Evolutionary conservation across 2,329 filamentous ascomycete species (phyloP), one percentile per base, ranked within the genome.

Genomic region (Fusarium camptoceras): DNA sequence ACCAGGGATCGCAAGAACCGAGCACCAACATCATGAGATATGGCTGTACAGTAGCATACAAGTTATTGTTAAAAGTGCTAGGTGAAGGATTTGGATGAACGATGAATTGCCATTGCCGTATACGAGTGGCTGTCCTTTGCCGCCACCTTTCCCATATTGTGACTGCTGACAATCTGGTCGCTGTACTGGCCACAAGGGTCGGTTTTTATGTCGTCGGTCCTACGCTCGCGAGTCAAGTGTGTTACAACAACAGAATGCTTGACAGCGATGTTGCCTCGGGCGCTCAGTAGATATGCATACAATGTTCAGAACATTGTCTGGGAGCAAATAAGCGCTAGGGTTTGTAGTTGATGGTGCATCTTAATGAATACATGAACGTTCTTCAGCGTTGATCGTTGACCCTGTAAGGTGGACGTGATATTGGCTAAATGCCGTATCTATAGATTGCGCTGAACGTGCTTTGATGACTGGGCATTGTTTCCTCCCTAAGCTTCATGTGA

Each of bases 291-390:
- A 73, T 64, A 72, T 59, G 50, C 64, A 67, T 47, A 66, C 62
- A 72, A 64, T 49, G 59, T 73, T 68, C 68, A 63, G 64, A 53
- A 73, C 53, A 37, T 66, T 67, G 72, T 67, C 72, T 72, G 72
- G 63, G 69, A 66, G 55, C 59, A 54, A 59, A 68, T 57, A 70
- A 48, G 68, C 56, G 66, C 62, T 55, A 65, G 55, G 63, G 59
- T 72, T 68, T 63, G 63, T 66, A 72, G 71, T 72, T 63, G 68
- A 56, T 58, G 59, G 72, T 73, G 65, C 73, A 72, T 64, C 59
- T 71, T 75, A 76, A 75, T 75, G 73, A 75, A 75, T 74, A 74
- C 59, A 75, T 71, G 73, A 75, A 69, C 62, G 59, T 49, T 72
- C 59, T 66, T 51, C 14, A 34, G 48, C 8, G n/a, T 15, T 24